Evolutionary conservation across 495 filamentous ascomycete genomes (phyloP).

Genomic region (Friedmanniomyces simplex): DNA sequence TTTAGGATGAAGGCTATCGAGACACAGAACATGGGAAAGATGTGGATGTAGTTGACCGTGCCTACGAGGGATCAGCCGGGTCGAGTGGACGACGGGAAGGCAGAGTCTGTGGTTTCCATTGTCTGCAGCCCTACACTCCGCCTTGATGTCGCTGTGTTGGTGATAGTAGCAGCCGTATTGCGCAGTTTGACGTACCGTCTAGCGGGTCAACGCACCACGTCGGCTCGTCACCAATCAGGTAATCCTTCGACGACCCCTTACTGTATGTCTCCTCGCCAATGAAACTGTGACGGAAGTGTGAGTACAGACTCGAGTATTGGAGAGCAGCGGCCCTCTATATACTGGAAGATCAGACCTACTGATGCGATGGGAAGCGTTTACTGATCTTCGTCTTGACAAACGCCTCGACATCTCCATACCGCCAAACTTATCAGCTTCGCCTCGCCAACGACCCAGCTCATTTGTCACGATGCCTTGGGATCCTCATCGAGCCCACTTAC

Average conservation of each 20-base stretch:
- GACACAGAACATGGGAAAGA: slow-evolving; percentile 66
- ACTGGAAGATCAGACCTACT: no score
- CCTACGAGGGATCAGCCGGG: slow-evolving; percentile 22
- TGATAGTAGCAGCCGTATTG: no score
- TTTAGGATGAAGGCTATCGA: slow-evolving; percentile 52
- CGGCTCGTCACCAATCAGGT: slow-evolving; percentile 49
- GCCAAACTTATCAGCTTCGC: background rate
- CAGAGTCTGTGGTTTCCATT: background rate
- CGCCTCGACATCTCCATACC: slow-evolving; percentile 48
- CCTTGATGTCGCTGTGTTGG: no score
- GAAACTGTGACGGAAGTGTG: slow-evolving; percentile 42
- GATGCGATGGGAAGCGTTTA: slow-evolving; percentile 48
- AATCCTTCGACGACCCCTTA: slow-evolving; percentile 45
- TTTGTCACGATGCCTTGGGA: background rate
- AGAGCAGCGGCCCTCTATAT: background rate
- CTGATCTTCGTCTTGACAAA: slow-evolving; percentile 50
- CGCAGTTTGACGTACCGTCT: no score
- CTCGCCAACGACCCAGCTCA: background rate
- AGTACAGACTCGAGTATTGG: background rate
- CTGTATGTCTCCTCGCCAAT: slow-evolving; percentile 63
- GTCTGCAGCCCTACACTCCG: no score
- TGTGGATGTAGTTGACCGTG: slow-evolving; percentile 63
- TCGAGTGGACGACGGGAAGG: background rate
- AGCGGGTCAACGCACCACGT: slow-evolving; percentile 64
- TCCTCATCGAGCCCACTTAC: slow-evolving; percentile 37